Base-by-base conservation (phyloP, 2,329 filamentous ascomycete species). In the Fusarium algeriense region DNA sequence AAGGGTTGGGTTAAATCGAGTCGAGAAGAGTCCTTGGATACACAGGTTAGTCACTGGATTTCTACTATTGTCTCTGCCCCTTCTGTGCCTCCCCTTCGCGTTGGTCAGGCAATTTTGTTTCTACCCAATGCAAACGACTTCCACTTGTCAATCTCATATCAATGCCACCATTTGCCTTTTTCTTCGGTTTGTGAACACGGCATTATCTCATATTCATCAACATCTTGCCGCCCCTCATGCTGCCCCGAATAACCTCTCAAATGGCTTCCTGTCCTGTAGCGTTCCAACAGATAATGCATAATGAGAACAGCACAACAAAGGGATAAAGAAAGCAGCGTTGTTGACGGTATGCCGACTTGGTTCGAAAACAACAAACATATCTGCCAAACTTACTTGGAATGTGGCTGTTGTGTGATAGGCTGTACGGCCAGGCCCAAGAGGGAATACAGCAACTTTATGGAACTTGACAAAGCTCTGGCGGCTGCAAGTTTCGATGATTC, bases 41-140 rank as follows among this genome's bases (percentile, higher is more conserved):
- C 37, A 40, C 53, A 66, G 48, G 69, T 72, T 56, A 72, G 69
- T 68, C 49, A 70, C 46, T 38, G 57, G 48, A 12, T 46, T 20
- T 45, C 45, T 61, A 37, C 43, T 55, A 30, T 59, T 43, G 38
- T 55, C 30, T 53, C 44, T 56, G 30, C 69, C 20, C 35, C 17
- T 53, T 46, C 35, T 53, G 38, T 55, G 40, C 56, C 60, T 60
- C 50, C 15, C 30, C 40, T 61, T 65, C 61, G 50, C 55, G 38
- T 50, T 57, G 34, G 50, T 35, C 30, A 60, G 35, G 34, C 30
- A 61, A 40, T 50, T 41, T 45, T 46, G 50, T 60, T 64, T 41
- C 50, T 48, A 38, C 52, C 54, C 60, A 69, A 35, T 43, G 52
- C 45, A 41, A 35, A 49, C 37, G 40, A 35, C 43, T 49, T 26